A percentile compares a stretch with the other conserved stretches of the same genome.
Conservation (phyloP, 1,139 yeast species). For the Kodamaea derodonti region DNA sequence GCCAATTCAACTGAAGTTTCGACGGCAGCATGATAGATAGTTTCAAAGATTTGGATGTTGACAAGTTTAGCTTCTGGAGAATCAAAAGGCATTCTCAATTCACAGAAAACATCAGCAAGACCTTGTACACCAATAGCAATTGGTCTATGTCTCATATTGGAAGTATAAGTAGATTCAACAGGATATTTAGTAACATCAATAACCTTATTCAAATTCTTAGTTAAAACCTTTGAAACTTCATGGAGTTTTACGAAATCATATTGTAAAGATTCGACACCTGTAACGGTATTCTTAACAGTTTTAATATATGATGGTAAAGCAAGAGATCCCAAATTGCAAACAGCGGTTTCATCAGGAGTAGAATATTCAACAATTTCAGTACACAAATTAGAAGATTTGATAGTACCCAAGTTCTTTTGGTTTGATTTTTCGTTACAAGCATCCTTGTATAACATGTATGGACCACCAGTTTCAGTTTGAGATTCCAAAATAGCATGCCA, state of each 20-base stretch:
- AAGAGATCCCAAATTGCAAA: constrained; percentile 84
- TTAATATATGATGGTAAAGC: constrained; percentile 73
- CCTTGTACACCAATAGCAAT: constrained; percentile 65
- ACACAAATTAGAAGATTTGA: constrained; percentile 85
- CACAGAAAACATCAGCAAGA: constrained; percentile 57
- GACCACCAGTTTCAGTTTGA: constrained; percentile 91
- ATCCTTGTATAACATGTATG: constrained; percentile 88
- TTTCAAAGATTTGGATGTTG: constrained; percentile 57
- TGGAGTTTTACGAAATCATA: constrained; percentile 55
- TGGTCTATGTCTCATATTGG: constrained; percentile 57
- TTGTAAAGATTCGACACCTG: constrained; percentile 26
- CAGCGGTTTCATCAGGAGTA: constrained; percentile 84
- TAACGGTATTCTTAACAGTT: constrained; percentile 25
- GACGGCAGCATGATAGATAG: constrained; percentile 57
- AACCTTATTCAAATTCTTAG: constrained; percentile 52
- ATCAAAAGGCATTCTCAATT: constrained; percentile 53
- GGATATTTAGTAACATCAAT: constrained; percentile 58
- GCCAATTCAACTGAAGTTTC: constrained; percentile 57
- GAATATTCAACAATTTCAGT: constrained; percentile 90
- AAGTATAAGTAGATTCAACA: constrained; percentile 47
- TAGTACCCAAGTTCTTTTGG: constrained; percentile 83
- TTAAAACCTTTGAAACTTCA: constrained; percentile 49
- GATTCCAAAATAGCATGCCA: constrained; percentile 87
- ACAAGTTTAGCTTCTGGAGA: constrained; percentile 53
- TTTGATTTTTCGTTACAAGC: constrained; percentile 79